Conservation (phyloP, 768 basidiomycete genomes). For the Tricholoma sp. region DNA sequence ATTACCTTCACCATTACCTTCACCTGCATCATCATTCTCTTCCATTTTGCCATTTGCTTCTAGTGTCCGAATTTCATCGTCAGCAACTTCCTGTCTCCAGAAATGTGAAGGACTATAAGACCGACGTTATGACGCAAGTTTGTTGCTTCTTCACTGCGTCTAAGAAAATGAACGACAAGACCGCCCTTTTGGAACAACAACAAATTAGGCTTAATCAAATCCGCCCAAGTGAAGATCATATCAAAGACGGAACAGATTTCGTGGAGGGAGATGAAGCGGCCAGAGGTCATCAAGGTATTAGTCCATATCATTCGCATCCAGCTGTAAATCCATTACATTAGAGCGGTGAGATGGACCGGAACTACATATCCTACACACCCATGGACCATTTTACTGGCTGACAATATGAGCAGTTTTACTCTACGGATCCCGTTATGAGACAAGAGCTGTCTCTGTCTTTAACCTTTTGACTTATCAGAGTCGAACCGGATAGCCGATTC, state of each 20-base stretch:
- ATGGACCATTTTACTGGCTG: background rate
- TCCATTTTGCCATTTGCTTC: background rate
- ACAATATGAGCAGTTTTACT: slow-evolving; percentile 8
- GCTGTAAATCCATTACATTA: slow-evolving; percentile 3
- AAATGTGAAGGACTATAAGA: slow-evolving; percentile 1
- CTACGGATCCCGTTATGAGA: background rate
- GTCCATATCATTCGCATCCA: slow-evolving; percentile 9
- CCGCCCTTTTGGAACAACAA: slow-evolving; percentile 12
- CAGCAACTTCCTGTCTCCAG: background rate
- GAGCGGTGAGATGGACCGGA: background rate
- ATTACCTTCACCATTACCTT: background rate
- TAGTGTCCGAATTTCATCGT: slow-evolving; percentile 1
- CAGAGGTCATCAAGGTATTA: background rate
- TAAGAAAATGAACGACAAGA: slow-evolving; percentile 12
- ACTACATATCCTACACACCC: slow-evolving; percentile 2
- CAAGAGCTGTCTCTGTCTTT: background rate
- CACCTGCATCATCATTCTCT: background rate
- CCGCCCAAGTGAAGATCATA: slow-evolving; percentile 6
- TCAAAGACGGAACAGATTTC: slow-evolving; percentile 12
- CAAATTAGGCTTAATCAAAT: slow-evolving; percentile 12
- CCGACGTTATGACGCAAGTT: slow-evolving; percentile 7
- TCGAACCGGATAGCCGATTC: background rate
- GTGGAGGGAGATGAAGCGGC: slow-evolving; percentile 2
- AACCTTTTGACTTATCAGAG: background rate
- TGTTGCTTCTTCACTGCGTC: background rate